phyloP scores from a whole-genome alignment of 345 rosid genomes.

The Microthlaspi erraticum region DNA sequence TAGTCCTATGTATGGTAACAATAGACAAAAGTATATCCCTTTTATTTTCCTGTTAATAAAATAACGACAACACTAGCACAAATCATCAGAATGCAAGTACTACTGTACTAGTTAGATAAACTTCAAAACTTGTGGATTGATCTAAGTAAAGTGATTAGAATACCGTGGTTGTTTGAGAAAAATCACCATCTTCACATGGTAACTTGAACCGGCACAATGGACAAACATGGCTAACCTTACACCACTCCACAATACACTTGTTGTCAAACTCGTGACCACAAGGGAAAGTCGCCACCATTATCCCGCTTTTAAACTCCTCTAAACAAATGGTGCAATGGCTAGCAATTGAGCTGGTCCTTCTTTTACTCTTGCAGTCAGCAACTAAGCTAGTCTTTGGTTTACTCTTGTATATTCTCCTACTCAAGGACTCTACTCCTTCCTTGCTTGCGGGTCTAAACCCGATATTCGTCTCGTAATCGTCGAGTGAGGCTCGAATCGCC shows the following conservation, averaged over 20 bases:
- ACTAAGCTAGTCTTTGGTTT: neutral
- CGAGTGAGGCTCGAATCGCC: neutral
- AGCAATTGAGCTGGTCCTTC: neutral
- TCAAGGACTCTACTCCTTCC: slow-evolving; percentile 9
- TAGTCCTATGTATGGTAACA: no score
- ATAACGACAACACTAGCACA: no score
- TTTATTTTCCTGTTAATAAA: no score
- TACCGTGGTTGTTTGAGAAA: no score
- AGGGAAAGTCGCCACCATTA: neutral
- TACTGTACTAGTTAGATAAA: no score
- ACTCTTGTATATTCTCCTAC: neutral
- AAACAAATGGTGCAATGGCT: slow-evolving; percentile 34
- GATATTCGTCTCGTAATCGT: neutral
- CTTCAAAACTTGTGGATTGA: no score
- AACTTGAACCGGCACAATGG: slow-evolving; percentile 36
- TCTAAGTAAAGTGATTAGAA: no score
- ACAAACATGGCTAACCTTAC: slow-evolving; percentile 17
- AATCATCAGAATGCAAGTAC: no score
- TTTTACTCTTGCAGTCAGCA: no score
- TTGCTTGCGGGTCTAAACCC: slow-evolving; percentile 8
- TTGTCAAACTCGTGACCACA: slow-evolving; percentile 37
- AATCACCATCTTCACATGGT: slow-evolving; percentile 21
- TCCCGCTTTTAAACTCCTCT: neutral
- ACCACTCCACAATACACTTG: slow-evolving; percentile 30
- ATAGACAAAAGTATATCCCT: no score